phyloP scores from a whole-genome alignment of 2,329 filamentous ascomycete species.

The Fusarium domesticum region DNA sequence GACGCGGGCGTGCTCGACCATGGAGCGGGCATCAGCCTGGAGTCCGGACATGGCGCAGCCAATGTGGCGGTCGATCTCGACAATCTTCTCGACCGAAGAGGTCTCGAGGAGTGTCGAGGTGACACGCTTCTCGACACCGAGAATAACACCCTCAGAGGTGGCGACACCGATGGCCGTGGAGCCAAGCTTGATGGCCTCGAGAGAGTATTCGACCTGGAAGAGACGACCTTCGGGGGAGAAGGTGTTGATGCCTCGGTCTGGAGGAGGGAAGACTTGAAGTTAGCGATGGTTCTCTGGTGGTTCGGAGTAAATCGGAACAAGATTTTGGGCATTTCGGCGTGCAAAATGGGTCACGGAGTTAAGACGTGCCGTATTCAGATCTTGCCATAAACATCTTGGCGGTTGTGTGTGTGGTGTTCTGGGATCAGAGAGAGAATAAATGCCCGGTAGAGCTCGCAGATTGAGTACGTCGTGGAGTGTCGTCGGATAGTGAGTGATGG shows the following conservation, averaged over 20 bases:
- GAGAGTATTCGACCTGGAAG: slow-evolving; percentile 99
- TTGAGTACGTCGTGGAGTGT: slow-evolving; percentile 1
- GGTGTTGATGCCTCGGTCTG: slow-evolving; percentile 99
- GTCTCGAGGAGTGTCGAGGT: slow-evolving; percentile 97
- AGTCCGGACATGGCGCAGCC: slow-evolving; percentile 98
- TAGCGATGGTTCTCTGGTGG: slow-evolving; percentile 13
- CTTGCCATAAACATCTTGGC: slow-evolving; percentile 98
- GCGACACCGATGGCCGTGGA: slow-evolving; percentile 97
- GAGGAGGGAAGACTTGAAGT: slow-evolving; percentile 11
- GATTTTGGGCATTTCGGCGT: not conserved
- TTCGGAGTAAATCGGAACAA: too few species aligned
- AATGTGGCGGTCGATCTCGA: slow-evolving; percentile 98
- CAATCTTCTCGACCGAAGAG: slow-evolving; percentile 98
- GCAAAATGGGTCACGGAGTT: slow-evolving; percentile 23
- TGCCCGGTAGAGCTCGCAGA: slow-evolving; percentile 1
- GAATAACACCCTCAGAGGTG: slow-evolving; percentile 89
- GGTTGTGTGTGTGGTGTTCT: slow-evolving; percentile 26
- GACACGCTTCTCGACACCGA: slow-evolving; percentile 98
- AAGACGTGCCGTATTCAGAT: slow-evolving; percentile 92
- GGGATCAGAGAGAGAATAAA: slow-evolving; percentile 8
- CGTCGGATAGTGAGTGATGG: not conserved
- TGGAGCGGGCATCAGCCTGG: slow-evolving; percentile 94
- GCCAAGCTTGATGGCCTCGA: slow-evolving; percentile 99
- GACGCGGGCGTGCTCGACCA: slow-evolving; percentile 97
- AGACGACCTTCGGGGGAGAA: slow-evolving; percentile 99